These are phyloP conservation scores for Aspergillus sparsus DNA, from an alignment of 495 filamentous ascomycete species.

Conservation along the genomic window DNA sequence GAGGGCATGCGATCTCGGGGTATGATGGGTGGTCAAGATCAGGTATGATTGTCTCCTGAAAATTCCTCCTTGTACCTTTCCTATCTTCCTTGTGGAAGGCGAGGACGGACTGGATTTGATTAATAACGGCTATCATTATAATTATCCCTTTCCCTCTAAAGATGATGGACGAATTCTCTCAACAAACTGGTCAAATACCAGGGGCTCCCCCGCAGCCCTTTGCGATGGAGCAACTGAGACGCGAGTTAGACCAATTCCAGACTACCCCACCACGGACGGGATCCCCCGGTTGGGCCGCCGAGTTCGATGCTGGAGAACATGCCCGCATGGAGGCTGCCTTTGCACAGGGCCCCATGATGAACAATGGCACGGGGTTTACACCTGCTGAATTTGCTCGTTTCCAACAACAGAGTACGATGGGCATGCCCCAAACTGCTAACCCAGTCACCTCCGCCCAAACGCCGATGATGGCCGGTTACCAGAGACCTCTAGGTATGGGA, in stretches of 20 bases:
- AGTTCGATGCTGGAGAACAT: constrained; percentile 68
- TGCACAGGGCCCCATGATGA: constrained; percentile 53
- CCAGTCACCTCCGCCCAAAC: constrained; percentile 48
- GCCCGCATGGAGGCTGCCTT: constrained; percentile 81
- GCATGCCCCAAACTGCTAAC: constrained; percentile 57
- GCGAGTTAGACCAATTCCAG: constrained; percentile 63
- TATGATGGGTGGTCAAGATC: constrained; percentile 62
- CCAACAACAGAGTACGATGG: constrained; percentile 65
- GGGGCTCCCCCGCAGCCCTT: constrained; percentile 57
- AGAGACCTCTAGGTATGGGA: constrained; percentile 63
- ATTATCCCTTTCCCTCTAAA: constrained; percentile 31
- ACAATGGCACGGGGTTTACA: constrained; percentile 61
- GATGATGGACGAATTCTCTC: constrained; percentile 94
- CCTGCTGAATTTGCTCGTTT: constrained; percentile 86
- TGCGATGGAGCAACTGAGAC: constrained; percentile 69
- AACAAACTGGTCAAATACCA: constrained; percentile 63
- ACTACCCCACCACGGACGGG: constrained; percentile 56
- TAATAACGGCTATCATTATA: constrained; percentile 13
- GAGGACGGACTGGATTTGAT: background rate
- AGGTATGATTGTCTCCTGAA: constrained; percentile 44
- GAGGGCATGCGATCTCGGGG: constrained; percentile 63
- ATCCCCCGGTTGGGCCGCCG: constrained; percentile 66
- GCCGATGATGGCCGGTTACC: constrained; percentile 56
- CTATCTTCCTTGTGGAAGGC: background rate
- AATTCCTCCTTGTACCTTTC: too few relatives aligned